phyloP scores from a whole-genome alignment of 495 filamentous ascomycete species.

The Cryomyces minteri region DNA sequence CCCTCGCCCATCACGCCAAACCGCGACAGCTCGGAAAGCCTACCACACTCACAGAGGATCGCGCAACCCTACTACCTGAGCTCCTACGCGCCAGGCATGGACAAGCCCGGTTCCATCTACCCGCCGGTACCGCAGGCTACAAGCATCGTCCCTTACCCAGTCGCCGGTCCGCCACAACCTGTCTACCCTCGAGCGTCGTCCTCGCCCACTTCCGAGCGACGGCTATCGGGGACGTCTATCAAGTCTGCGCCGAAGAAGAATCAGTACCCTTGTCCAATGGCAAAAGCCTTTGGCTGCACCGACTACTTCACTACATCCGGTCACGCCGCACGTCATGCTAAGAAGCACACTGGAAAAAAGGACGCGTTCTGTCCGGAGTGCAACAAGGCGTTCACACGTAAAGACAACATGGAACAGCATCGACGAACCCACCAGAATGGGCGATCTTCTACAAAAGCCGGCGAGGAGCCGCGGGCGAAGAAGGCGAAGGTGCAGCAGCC shows the following conservation, averaged over 20 bases:
- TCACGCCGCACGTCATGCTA: conserved; percentile 88
- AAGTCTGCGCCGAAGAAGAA: conserved; percentile 28
- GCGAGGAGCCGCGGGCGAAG: conserved; percentile 6
- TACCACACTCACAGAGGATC: too few relatives aligned
- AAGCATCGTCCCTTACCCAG: conserved; percentile 5
- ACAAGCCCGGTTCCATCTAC: conserved; percentile 4
- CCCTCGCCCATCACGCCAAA: conserved; percentile 20
- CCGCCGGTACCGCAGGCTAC: conserved; percentile 11
- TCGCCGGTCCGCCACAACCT: conserved; percentile 6
- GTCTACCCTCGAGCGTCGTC: not conserved
- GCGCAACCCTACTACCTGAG: too few relatives aligned
- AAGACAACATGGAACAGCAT: conserved; percentile 99
- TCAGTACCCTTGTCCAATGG: conserved; percentile 45
- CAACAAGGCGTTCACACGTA: conserved; percentile 84
- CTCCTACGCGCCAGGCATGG: too few relatives aligned
- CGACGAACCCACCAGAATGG: conserved; percentile 56
- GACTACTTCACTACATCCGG: conserved; percentile 78
- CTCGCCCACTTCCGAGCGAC: conserved; percentile 2
- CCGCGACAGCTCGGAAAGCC: too few relatives aligned
- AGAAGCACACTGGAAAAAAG: conserved; percentile 94
- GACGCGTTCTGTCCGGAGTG: conserved; percentile 78
- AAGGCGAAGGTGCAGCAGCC: conserved; percentile 8
- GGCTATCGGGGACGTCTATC: not conserved
- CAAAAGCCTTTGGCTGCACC: conserved; percentile 20
- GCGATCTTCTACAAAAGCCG: conserved; percentile 10